Base-by-base conservation (phyloP, 108 stramenopile species). In the Fistulifera solaris region DNA sequence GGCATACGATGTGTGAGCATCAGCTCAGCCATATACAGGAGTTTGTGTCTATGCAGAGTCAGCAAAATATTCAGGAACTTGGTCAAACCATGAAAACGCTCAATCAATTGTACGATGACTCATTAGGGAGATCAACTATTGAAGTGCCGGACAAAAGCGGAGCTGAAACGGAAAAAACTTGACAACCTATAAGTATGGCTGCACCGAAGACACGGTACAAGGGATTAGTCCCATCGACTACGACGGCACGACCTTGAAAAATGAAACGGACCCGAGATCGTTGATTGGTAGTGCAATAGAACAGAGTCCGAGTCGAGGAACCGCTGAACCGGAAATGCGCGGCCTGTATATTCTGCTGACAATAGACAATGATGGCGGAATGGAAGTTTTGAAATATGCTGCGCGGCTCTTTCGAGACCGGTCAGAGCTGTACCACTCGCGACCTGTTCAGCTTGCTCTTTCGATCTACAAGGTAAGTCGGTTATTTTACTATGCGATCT, bases 341-440 rank as follows among this genome's bases (percentile, higher is more conserved):
- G 86, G 74, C 39, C 44, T 87, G 21, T 80, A 80, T 31, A 94
- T 94, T 41, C 69, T 94, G 2, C 71, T 94, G 13, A 88, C 81
- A 11, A 67, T 94, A 54, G 75, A 89, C 44, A 87, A 89, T 48
- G 92, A 93, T 23, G 92, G 92, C 10, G 92, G 92, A 7, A 93
- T 94, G 88, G 92, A 94, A 70, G 86, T 94, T 13, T 59, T 89
- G 24, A 93, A 85, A 54, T 93, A 93, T 54, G 83, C 81, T 16
- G 80, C 80, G 10, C 67, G 66, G 24, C 60, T 89, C 15, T 87
- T 66, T 43, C 58, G 71, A 22, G 77, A 83, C 42, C 54, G 72
- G 25, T 83, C 83, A 8, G 70, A 70, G 8, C 58, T 94, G n/a
- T 89, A 84, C 49, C 62, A 83, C 39, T 89, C 87, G 18, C 59